A percentile compares a stretch with the other conserved stretches of the same genome.
Evolutionary conservation across 257 asterid genomes (phyloP).

Genomic region (Gentiana dahurica): DNA sequence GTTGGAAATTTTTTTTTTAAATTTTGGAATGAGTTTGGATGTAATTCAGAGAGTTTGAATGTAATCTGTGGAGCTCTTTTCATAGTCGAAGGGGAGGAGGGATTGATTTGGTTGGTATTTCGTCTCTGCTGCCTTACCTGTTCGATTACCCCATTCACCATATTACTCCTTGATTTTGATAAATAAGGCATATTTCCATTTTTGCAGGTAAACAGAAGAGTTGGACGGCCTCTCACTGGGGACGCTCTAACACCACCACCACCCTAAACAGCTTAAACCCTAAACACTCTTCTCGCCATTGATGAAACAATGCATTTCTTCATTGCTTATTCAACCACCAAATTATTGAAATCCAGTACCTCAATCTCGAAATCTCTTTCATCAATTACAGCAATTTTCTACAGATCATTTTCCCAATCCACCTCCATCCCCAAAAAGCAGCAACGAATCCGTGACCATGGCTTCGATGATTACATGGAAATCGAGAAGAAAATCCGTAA

Average conservation of each 20-base stretch:
- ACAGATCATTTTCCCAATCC: conserved; percentile 55
- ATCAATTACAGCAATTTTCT: neutral
- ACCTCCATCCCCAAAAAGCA: conserved; percentile 77
- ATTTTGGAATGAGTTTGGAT: no score
- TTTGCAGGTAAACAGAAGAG: no score
- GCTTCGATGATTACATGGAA: conserved; percentile 75
- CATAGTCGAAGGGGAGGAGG: neutral
- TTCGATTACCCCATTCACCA: neutral
- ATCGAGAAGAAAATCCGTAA: conserved; percentile 73
- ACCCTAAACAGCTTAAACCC: conserved; percentile 3
- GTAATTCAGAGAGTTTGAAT: no score
- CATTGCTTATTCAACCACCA: conserved; percentile 1
- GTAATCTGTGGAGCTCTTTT: no score
- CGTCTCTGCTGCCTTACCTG: neutral
- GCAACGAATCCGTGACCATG: conserved; percentile 72
- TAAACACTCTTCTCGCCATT: neutral
- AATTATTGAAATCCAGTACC: conserved; percentile 7
- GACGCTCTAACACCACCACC: conserved; percentile 1
- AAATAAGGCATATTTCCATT: no score
- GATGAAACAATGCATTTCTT: conserved; percentile 12
- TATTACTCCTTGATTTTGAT: no score
- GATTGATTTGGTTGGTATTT: neutral
- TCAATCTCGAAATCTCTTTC: neutral
- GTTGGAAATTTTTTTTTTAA: no score
- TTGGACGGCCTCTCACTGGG: neutral